These are phyloP conservation scores for Sclerotinia spermophila DNA, from an alignment of 2,329 filamentous ascomycete genomes.

Conservation along the genomic window DNA sequence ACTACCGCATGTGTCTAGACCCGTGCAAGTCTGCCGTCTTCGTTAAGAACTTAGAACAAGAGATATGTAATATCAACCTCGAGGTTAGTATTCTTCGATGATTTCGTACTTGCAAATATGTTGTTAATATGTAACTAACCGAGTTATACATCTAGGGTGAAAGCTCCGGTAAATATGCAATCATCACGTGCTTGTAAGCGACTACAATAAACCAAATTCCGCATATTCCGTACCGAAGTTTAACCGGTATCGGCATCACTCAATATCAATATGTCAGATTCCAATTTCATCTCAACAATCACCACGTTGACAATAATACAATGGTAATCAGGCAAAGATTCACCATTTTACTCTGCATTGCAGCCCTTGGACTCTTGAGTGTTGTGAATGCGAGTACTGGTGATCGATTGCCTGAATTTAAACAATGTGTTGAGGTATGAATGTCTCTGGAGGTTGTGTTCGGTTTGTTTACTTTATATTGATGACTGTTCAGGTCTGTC, in stretches of 20 bases:
- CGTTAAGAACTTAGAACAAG: too few relatives aligned
- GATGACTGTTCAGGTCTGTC: slow-evolving; percentile 61
- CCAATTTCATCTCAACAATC: not conserved
- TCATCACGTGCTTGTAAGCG: not conserved
- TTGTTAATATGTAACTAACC: too few relatives aligned
- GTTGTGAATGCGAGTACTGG: slow-evolving; percentile 69
- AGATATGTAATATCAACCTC: too few relatives aligned
- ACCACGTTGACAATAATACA: slow-evolving; percentile 17
- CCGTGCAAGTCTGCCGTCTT: too few relatives aligned
- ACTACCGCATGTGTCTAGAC: too few relatives aligned
- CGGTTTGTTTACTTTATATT: slow-evolving; percentile 17
- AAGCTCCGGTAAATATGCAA: too few relatives aligned
- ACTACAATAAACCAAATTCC: not conserved
- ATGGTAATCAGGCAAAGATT: slow-evolving; percentile 30
- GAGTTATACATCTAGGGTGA: too few relatives aligned
- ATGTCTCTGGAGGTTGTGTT: not conserved
- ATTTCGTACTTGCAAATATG: too few relatives aligned
- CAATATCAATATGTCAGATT: not conserved
- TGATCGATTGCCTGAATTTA: slow-evolving; percentile 83
- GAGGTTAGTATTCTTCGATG: too few relatives aligned
- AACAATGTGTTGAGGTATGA: slow-evolving; percentile 73
- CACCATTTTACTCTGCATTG: slow-evolving; percentile 21
- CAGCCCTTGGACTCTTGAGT: slow-evolving; percentile 36
- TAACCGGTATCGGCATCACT: not conserved
- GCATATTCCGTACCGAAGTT: not conserved